These are phyloP conservation scores for Dipteronia dyeriana DNA, from an alignment of 345 rosid genomes.

Conservation along the genomic window DNA sequence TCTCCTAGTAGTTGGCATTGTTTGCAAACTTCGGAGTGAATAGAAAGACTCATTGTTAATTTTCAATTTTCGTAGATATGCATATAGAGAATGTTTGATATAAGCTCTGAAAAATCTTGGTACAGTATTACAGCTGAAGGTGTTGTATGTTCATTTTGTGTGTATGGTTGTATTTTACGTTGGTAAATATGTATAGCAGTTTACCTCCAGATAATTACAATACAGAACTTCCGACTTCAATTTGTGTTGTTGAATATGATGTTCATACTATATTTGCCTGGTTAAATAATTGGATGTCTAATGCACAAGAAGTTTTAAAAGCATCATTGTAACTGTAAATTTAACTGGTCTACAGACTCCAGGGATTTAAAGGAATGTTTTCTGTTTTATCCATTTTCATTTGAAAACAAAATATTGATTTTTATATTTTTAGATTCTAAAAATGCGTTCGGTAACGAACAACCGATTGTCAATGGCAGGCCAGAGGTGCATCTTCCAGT, in stretches of 20 bases:
- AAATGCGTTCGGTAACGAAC: too few relatives aligned
- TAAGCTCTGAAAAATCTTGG: not conserved
- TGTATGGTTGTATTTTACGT: not conserved
- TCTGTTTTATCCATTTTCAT: too few relatives aligned
- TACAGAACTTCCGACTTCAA: not conserved
- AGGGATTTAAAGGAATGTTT: too few relatives aligned
- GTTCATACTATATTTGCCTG: not conserved
- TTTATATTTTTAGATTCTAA: too few relatives aligned
- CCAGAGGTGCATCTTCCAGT: too few relatives aligned
- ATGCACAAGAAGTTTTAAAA: too few relatives aligned
- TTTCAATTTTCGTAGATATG: not conserved
- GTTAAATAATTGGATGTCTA: too few relatives aligned
- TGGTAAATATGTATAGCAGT: not conserved
- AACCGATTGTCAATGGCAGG: too few relatives aligned
- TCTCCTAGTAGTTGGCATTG: not conserved
- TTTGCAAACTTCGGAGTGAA: not conserved
- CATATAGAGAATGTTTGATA: not conserved
- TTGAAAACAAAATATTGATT: too few relatives aligned
- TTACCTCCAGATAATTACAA: not conserved
- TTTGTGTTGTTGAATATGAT: not conserved
- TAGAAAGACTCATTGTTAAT: not conserved
- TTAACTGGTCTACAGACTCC: too few relatives aligned
- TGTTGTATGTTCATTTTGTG: slow-evolving; percentile 3
- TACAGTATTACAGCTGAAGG: not conserved
- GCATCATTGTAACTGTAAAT: too few relatives aligned